These are phyloP conservation scores for Musa acuminata DNA, from an alignment of 176 grass and related monocot genomes.

Conservation along the genomic window DNA sequence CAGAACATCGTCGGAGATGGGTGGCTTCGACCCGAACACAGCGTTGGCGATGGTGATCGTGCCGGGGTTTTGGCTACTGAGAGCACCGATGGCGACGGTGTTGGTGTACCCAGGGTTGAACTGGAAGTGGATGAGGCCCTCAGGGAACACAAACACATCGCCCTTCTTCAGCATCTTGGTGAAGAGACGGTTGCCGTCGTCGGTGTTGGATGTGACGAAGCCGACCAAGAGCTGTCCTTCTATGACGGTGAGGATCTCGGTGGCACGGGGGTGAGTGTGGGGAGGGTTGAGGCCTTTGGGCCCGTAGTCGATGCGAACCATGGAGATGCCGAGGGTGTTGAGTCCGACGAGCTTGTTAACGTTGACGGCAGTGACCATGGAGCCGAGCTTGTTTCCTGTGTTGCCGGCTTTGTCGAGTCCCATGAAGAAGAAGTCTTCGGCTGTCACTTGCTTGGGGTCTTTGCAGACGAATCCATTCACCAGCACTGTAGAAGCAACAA, in stretches of 20 bases:
- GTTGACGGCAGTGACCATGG: too few species aligned
- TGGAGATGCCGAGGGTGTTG: neutral
- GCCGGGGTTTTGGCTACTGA: neutral
- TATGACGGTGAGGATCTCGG: neutral
- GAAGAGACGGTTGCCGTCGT: neutral
- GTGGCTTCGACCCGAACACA: neutral
- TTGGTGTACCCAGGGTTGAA: neutral
- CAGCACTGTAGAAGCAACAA: too few species aligned
- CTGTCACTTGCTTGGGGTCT: too few species aligned
- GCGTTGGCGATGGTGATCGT: neutral
- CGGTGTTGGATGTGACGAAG: neutral
- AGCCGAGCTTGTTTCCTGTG: too few species aligned
- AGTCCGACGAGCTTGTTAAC: neutral
- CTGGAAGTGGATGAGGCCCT: neutral
- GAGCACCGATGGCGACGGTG: neutral
- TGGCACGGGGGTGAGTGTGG: neutral
- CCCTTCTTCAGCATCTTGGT: neutral
- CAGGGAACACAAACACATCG: neutral
- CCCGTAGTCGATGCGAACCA: neutral
- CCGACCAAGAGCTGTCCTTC: neutral
- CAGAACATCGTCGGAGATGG: neutral
- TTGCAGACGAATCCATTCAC: too few species aligned
- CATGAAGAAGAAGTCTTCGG: too few species aligned
- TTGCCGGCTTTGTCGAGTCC: too few species aligned
- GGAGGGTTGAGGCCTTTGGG: neutral